Evolutionary conservation across 1,284 basidiomycete species (phyloP).

Genomic region (Irpex sp.): DNA sequence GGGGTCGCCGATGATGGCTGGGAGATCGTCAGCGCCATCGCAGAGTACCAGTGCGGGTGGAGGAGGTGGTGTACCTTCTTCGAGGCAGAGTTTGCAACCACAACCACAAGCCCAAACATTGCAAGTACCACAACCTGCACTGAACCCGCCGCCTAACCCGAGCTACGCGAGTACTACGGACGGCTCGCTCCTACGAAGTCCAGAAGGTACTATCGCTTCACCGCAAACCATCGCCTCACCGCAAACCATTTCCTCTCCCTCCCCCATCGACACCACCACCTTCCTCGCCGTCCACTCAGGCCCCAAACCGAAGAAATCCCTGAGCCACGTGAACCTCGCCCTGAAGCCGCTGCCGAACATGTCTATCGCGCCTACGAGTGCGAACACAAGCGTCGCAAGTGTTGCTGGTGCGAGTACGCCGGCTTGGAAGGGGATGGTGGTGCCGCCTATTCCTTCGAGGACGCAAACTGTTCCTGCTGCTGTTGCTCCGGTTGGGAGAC

Average conservation of each 20-base stretch:
- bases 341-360: constrained; percentile 26
- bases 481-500: background rate
- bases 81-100: too few relatives aligned
- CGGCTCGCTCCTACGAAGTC: background rate
- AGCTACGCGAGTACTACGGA: background rate
- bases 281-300: constrained; percentile 1
- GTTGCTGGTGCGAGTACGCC: constrained; percentile 3
- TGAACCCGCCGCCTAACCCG: background rate
- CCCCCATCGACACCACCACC: background rate
- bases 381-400: constrained; percentile 25
- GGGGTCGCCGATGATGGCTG: background rate
- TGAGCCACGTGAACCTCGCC: constrained; percentile 28
- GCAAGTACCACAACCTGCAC: background rate
- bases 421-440: background rate
- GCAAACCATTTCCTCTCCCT: background rate
- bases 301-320: constrained; percentile 24
- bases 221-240: background rate
- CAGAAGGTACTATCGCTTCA: constrained; percentile 5
- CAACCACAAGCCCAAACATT: background rate
- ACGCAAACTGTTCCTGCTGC: background rate
- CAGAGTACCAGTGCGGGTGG: too few relatives aligned
- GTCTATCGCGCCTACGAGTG: constrained; percentile 21
- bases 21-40: too few relatives aligned
- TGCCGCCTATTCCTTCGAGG: background rate
- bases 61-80: background rate